These are phyloP conservation scores for Lactifluus volemus DNA, from an alignment of 768 basidiomycete species.

Conservation along the genomic window DNA sequence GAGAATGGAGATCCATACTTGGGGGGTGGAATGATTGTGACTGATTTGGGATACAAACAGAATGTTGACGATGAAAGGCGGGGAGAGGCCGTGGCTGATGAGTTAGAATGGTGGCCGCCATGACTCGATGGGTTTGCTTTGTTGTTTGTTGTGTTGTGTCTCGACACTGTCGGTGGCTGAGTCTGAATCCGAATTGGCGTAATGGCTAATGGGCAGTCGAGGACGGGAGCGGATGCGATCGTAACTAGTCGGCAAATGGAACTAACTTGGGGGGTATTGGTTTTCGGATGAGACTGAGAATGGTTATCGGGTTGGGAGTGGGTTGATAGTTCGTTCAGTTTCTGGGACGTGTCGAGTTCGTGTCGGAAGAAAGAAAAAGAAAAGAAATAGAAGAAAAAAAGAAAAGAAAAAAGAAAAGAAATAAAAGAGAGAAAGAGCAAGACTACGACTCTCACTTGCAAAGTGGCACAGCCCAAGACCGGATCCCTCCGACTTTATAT, in stretches of 20 bases:
- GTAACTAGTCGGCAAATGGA: slow-evolving; percentile 15
- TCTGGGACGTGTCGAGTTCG: slow-evolving; percentile 5
- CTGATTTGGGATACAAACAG: slow-evolving; percentile 7
- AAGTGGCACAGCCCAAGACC: slow-evolving; percentile 3
- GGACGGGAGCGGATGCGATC: slow-evolving; percentile 16
- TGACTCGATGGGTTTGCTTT: background rate
- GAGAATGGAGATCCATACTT: slow-evolving; percentile 11
- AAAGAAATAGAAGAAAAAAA: background rate
- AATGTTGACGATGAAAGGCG: slow-evolving; percentile 14
- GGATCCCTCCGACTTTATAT: slow-evolving; percentile 11
- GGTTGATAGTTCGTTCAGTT: background rate
- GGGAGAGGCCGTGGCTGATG: slow-evolving; percentile 14
- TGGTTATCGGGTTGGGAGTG: background rate
- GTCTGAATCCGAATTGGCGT: slow-evolving; percentile 2
- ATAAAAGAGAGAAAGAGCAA: background rate
- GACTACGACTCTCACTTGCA: background rate
- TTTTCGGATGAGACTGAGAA: slow-evolving; percentile 3
- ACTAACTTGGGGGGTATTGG: background rate
- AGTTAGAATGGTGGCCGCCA: slow-evolving; percentile 13
- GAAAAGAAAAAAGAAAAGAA: background rate
- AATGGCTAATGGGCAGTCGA: background rate
- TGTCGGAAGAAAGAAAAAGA: background rate
- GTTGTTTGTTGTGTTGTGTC: too few species aligned
- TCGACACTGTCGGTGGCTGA: background rate
- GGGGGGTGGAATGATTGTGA: slow-evolving; percentile 10